Conservation (phyloP, 164 flowering plant genomes). For the Aristolochia californica region DNA sequence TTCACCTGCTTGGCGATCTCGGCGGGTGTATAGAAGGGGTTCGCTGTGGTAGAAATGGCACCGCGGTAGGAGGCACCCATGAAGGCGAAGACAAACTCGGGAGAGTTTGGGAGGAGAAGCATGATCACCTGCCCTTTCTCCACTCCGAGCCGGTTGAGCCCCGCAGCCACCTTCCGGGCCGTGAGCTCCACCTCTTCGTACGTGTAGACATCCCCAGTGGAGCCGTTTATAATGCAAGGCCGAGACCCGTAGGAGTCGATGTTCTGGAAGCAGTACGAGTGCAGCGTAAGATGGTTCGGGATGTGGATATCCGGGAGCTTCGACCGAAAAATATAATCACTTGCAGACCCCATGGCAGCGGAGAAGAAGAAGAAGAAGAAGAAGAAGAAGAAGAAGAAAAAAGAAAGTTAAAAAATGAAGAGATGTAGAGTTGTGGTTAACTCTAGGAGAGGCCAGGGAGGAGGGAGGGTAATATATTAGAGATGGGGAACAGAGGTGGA, state of each 20-base stretch:
- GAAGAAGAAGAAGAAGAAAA: no score
- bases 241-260: conserved; percentile 30
- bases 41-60: conserved; percentile 68
- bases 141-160: conserved; percentile 49
- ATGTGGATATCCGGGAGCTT: conserved; percentile 81
- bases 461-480: background rate
- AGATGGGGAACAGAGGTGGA: no score
- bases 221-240: conserved; percentile 68
- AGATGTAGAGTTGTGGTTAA: background rate
- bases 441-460: background rate
- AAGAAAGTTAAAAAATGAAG: no score
- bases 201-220: conserved; percentile 35
- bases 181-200: conserved; percentile 60
- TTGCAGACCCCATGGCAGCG: background rate
- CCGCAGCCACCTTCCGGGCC: conserved; percentile 52
- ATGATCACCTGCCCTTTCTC: conserved; percentile 57
- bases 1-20: conserved; percentile 66
- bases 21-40: conserved; percentile 63
- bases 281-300: conserved; percentile 69
- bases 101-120: conserved; percentile 69
- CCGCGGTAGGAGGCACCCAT: conserved; percentile 72
- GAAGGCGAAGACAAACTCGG: conserved; percentile 72
- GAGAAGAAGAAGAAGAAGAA: no score
- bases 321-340: conserved; percentile 63
- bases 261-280: conserved; percentile 73